Evolutionary conservation across 345 rosid species (phyloP), one percentile per base, ranked within the genome.

Genomic region (Streptanthus diversifolius): DNA sequence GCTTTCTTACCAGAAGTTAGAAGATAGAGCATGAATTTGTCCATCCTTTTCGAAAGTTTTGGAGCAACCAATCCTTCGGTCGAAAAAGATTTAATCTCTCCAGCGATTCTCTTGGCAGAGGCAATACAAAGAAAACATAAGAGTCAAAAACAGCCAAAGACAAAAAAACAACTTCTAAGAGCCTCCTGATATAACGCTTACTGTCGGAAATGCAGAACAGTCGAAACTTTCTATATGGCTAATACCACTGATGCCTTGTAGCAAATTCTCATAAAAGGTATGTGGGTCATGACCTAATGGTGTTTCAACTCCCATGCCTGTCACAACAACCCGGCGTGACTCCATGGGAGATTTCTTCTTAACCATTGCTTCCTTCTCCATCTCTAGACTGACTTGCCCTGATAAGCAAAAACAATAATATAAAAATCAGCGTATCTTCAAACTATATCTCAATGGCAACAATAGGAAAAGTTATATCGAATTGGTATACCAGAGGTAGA

Each of bases 1-100:
- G 98, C 98, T 73, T 90, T 93, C 82, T 93, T 93, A 3, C 98
- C 97, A 14, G 98, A 97, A 30, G 87, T 89, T 55, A 93, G 88
- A 81, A 86, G 82, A 78, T 93, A 93, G 66, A 90, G 92, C 96
- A 92, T 90, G 82, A 88, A 92, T 64, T 88, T 90, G 52, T 92
- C 98, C 97, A 93, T 89, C 80, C 98, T 84, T 83, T 86, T 87
- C 6, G 97, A 84, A 69, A 90, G 81, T 67, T 93, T 93, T 29
- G 97, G 97, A 44, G 90, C 89, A 53, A 93, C 68, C 90, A 83
- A 87, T 70, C 97, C 98, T 71, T 90, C 91, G 14, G 87, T 81
- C 33, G 97, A 86, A 68, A 86, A 84, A 13, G 84, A 79, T 80
- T 91, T 90, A 48, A 93, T 89, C 80, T 92, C 98, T 72, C 93